Evolutionary conservation across 805 yeast species (phyloP).

Genomic region (Starmerella floricola): DNA sequence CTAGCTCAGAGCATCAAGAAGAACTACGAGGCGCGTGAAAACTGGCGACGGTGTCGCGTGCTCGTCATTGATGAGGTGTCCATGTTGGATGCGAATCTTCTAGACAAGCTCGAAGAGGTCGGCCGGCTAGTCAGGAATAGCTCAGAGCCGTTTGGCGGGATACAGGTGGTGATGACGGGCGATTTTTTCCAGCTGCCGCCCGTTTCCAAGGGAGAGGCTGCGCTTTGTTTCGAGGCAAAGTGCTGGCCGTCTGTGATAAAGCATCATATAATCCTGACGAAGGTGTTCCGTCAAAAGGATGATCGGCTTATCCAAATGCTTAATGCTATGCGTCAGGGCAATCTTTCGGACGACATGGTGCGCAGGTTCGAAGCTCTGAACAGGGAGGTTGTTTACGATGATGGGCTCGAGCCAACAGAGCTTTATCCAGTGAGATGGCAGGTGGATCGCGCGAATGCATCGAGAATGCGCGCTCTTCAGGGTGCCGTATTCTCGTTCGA

Average conservation of each 20-base stretch:
- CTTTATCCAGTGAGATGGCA: constrained; percentile 72
- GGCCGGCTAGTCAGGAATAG: constrained; percentile 47
- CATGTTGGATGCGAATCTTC: constrained; percentile 70
- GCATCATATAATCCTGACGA: constrained; percentile 52
- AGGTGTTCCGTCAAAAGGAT: constrained; percentile 82
- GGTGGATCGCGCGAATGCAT: constrained; percentile 62
- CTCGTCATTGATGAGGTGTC: constrained; percentile 85
- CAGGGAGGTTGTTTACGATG: constrained; percentile 44
- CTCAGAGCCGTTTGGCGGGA: constrained; percentile 75
- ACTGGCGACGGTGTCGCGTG: constrained; percentile 60
- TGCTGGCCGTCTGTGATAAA: constrained; percentile 58
- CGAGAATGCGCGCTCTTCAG: constrained; percentile 38
- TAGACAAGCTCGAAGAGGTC: constrained; percentile 58
- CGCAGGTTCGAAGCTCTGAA: constrained; percentile 39
- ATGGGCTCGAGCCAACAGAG: constrained; percentile 82
- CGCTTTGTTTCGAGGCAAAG: constrained; percentile 63
- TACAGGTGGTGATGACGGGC: constrained; percentile 78
- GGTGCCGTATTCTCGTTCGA: constrained; percentile 37
- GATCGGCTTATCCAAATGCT: constrained; percentile 60
- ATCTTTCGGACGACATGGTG: constrained; percentile 39
- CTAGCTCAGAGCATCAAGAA: constrained; percentile 7
- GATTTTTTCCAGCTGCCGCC: constrained; percentile 96
- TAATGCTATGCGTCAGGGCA: constrained; percentile 68
- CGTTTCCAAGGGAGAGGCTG: constrained; percentile 30
- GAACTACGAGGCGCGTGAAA: constrained; percentile 30